Conservation (phyloP, 495 filamentous ascomycete species). For the Neurospora sp. region DNA sequence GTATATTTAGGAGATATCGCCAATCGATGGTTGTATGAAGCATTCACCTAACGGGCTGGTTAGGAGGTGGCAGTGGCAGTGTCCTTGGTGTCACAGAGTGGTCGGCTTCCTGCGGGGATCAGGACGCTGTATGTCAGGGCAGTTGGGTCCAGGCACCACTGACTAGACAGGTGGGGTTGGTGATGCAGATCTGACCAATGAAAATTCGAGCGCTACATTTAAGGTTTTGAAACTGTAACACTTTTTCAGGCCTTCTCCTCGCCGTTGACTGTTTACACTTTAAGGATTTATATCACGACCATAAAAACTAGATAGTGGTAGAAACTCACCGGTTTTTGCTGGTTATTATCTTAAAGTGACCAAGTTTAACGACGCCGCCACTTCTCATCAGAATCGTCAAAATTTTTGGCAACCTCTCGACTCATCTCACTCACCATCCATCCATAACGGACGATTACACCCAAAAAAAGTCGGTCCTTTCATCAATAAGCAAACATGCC, state of each 20-base stretch:
- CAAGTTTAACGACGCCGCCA: neutral
- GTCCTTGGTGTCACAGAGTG: constrained; percentile 4
- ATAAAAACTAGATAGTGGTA: neutral
- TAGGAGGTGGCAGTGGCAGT: neutral
- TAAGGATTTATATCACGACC: neutral
- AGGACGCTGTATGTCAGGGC: neutral
- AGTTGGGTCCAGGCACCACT: neutral
- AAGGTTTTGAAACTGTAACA: neutral
- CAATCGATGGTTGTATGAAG: neutral
- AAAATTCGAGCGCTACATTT: neutral
- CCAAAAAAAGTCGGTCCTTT: neutral
- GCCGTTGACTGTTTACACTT: neutral
- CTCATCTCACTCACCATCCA: neutral
- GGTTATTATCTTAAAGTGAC: neutral
- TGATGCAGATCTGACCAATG: neutral
- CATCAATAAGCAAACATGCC: constrained; percentile 38
- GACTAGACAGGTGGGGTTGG: neutral
- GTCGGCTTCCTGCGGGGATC: constrained; percentile 15
- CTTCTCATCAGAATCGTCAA: neutral
- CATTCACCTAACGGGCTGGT: neutral
- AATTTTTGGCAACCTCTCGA: neutral
- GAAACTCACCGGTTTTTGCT: neutral
- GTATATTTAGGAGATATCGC: neutral
- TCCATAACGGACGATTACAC: neutral
- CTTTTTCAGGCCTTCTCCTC: neutral